Evolutionary conservation across 1,284 basidiomycete species (phyloP).

Genomic region (Marasmius tenuissimus): DNA sequence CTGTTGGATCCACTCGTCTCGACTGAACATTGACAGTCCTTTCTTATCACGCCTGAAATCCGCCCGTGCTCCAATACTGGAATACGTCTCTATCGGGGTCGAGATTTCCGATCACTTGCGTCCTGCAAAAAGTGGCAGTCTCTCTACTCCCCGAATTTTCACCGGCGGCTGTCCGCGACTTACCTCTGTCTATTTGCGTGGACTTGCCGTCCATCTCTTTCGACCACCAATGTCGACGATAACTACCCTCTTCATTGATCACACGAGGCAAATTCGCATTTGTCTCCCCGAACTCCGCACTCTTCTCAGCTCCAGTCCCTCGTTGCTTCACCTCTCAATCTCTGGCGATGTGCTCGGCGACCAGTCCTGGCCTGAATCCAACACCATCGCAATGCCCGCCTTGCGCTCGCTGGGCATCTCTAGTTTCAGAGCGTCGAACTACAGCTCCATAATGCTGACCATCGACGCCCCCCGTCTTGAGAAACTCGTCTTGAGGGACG

Average conservation of each 20-base stretch:
- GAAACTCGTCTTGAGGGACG: constrained; percentile 37
- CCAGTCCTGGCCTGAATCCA: constrained; percentile 18
- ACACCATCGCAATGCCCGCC: constrained; percentile 16
- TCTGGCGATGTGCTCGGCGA: constrained; percentile 34
- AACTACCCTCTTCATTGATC: constrained; percentile 43
- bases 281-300: constrained; percentile 29
- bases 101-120: constrained; percentile 2
- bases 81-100: constrained; percentile 36
- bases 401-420: constrained; percentile 37
- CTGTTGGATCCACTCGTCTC: constrained; percentile 27
- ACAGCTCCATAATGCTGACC: constrained; percentile 30
- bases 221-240: constrained; percentile 34
- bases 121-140: constrained; percentile 13
- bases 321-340: constrained; percentile 38
- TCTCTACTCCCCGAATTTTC: constrained; percentile 24
- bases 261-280: constrained; percentile 32
- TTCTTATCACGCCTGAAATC: constrained; percentile 28
- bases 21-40: constrained; percentile 24
- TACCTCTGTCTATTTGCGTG: constrained; percentile 38
- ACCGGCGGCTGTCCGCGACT: constrained; percentile 29
- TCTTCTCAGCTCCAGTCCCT: constrained; percentile 29
- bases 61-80: constrained; percentile 27
- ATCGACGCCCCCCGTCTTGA: constrained; percentile 35
- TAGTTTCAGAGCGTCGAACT: constrained; percentile 30
- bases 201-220: constrained; percentile 39